Percentiles rank a stretch among this genome's conserved stretches.
Conservation (phyloP, 306 rosid genomes). For the Rubus idaeus region DNA sequence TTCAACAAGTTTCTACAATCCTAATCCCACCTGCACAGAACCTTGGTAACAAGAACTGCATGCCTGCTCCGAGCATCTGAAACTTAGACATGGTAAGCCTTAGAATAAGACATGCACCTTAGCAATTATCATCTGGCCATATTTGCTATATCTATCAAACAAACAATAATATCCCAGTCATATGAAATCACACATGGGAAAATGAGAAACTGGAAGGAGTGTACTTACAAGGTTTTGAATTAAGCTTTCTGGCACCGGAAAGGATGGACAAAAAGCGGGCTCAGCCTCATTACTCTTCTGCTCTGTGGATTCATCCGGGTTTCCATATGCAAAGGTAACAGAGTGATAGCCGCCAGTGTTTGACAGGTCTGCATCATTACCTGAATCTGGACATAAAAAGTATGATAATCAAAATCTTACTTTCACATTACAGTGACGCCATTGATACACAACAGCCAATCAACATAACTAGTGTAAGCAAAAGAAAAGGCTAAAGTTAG, state of each 20-base stretch:
- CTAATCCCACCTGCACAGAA: conserved; percentile 95
- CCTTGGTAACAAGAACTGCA: conserved; percentile 78
- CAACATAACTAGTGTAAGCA: neutral
- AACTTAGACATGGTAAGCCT: conserved; percentile 98
- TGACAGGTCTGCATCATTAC: conserved; percentile 31
- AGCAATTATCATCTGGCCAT: conserved; percentile 75
- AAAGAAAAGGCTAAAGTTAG: conserved; percentile 19
- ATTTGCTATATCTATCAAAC: conserved; percentile 44
- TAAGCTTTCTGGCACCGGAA: conserved; percentile 73
- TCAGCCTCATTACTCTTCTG: conserved; percentile 37
- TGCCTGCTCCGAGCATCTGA: conserved; percentile 89
- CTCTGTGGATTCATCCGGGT: conserved; percentile 34
- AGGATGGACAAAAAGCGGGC: conserved; percentile 54
- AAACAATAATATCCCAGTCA: conserved; percentile 30
- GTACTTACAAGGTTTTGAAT: conserved; percentile 67
- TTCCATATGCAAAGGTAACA: conserved; percentile 66
- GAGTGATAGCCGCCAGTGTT: conserved; percentile 48
- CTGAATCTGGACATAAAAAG: conserved; percentile 43
- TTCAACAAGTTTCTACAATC: conserved; percentile 63
- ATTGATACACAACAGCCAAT: conserved; percentile 19
- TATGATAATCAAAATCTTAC: conserved; percentile 31
- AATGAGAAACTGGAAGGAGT: neutral
- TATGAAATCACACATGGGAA: neutral
- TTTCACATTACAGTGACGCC: neutral
- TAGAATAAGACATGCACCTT: conserved; percentile 86